Conservation (phyloP, 805 yeast genomes). For the Candida hispaniensis region DNA sequence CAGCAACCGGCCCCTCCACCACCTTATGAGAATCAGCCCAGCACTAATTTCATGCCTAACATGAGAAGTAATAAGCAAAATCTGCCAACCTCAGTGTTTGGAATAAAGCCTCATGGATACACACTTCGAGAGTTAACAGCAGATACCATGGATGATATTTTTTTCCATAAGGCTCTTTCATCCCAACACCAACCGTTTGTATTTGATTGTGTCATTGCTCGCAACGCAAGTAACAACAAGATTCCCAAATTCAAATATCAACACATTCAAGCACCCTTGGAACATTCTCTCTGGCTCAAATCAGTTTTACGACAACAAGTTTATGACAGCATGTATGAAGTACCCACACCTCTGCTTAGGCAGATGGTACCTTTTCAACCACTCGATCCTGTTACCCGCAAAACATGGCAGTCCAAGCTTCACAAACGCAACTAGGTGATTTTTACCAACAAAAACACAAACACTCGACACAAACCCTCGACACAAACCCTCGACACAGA, state of each 20-base stretch:
- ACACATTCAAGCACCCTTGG: slow-evolving; percentile 4
- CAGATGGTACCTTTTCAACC: slow-evolving; percentile 16
- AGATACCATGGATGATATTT: slow-evolving; percentile 11
- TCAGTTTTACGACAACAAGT: slow-evolving; percentile 11
- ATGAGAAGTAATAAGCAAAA: not conserved
- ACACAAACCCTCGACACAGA: too few species aligned
- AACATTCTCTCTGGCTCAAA: slow-evolving; percentile 13
- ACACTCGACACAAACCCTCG: too few species aligned
- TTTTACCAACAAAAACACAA: too few species aligned
- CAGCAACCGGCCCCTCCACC: slow-evolving; percentile 10
- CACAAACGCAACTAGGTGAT: too few species aligned
- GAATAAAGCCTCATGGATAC: slow-evolving; percentile 10
- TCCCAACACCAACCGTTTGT: slow-evolving; percentile 10
- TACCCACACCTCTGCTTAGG: slow-evolving; percentile 12
- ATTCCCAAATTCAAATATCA: slow-evolving; percentile 11
- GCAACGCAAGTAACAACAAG: too few species aligned
- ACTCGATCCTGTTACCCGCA: slow-evolving; percentile 9
- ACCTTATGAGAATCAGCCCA: slow-evolving; percentile 12
- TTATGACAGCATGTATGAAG: slow-evolving; percentile 4
- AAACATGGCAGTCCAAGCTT: slow-evolving; percentile 13
- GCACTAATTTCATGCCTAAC: slow-evolving; percentile 7
- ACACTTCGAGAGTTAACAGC: slow-evolving; percentile 13
- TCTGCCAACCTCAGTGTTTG: slow-evolving; percentile 6
- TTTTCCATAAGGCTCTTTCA: slow-evolving; percentile 12
- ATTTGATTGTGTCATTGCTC: too few species aligned